phyloP scores from a whole-genome alignment of 1,284 basidiomycete species.

The Sporisorium iseilematis-ciliati region DNA sequence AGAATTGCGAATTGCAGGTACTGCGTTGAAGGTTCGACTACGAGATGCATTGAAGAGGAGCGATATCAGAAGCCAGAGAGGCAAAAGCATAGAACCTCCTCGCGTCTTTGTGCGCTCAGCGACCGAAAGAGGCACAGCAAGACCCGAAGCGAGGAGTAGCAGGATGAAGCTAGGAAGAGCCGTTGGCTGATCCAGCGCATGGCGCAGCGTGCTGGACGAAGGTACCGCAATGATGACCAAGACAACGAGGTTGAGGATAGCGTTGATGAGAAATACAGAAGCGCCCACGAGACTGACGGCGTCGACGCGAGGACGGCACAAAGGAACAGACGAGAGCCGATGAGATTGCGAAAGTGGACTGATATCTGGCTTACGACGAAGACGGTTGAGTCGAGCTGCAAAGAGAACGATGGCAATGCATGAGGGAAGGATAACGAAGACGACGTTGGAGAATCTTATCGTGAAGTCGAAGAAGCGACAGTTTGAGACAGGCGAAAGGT shows the following conservation, averaged over 20 bases:
- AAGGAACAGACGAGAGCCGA: slow-evolving; percentile 9
- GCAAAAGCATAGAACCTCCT: slow-evolving; percentile 38
- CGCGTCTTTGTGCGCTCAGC: slow-evolving; percentile 39
- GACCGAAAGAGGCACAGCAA: slow-evolving; percentile 26
- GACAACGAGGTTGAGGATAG: slow-evolving; percentile 24
- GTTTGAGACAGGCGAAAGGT: slow-evolving; percentile 40
- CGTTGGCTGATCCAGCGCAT: slow-evolving; percentile 6
- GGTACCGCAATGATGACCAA: slow-evolving; percentile 22
- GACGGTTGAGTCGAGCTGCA: slow-evolving; percentile 3
- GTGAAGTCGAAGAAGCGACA: slow-evolving; percentile 59
- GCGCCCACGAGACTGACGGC: slow-evolving; percentile 27
- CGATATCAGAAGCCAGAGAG: slow-evolving; percentile 41
- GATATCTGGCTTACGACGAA: slow-evolving; percentile 26
- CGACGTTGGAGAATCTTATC: slow-evolving; percentile 43
- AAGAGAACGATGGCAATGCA: slow-evolving; percentile 26
- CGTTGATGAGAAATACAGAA: slow-evolving; percentile 22
- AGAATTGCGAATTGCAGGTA: slow-evolving; percentile 20
- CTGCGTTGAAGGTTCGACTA: slow-evolving; percentile 37
- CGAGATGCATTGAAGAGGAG: slow-evolving; percentile 44
- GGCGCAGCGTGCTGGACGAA: slow-evolving; percentile 7
- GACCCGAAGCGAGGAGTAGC: slow-evolving; percentile 22
- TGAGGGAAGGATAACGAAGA: slow-evolving; percentile 40
- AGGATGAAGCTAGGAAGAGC: slow-evolving; percentile 25
- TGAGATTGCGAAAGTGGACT: slow-evolving; percentile 4
- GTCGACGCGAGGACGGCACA: slow-evolving; percentile 22